A percentile compares a stretch with the other conserved stretches of the same genome.
These are phyloP conservation scores for Mycena pura DNA, from an alignment of 768 basidiomycete species.

Conservation along the genomic window DNA sequence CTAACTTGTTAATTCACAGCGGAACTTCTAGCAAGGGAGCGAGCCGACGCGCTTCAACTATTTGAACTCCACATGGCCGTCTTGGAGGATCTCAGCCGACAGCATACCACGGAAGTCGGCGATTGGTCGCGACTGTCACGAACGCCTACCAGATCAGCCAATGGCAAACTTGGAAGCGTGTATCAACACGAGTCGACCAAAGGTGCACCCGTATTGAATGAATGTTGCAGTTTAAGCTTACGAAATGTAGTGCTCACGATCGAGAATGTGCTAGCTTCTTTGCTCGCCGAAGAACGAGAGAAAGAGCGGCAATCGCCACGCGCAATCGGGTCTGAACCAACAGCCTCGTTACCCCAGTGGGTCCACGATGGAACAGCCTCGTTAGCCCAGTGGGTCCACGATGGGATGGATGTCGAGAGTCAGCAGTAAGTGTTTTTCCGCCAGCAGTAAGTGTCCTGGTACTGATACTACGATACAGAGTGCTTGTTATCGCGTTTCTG, in stretches of 20 bases:
- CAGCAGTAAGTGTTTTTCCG: too few relatives aligned
- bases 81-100: too few relatives aligned
- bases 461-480: too few relatives aligned
- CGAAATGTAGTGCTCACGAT: not conserved
- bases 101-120: not conserved
- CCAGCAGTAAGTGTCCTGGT: too few relatives aligned
- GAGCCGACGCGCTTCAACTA: not conserved
- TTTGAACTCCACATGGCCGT: conserved; percentile 2
- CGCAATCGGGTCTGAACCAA: too few relatives aligned
- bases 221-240: not conserved
- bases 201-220: not conserved
- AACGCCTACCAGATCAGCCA: not conserved
- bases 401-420: too few relatives aligned
- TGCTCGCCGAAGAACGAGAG: not conserved
- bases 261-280: not conserved
- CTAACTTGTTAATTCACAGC: not conserved
- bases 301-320: too few relatives aligned
- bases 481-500: too few relatives aligned
- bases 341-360: too few relatives aligned
- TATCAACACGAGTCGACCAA: not conserved
- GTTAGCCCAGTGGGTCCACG: too few relatives aligned
- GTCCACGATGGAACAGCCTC: too few relatives aligned
- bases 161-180: not conserved
- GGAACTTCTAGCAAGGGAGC: not conserved
- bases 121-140: conserved; percentile 1